These are phyloP conservation scores for Helotiales sp. DNA, from an alignment of 2,329 filamentous ascomycete species.

Conservation along the genomic window DNA sequence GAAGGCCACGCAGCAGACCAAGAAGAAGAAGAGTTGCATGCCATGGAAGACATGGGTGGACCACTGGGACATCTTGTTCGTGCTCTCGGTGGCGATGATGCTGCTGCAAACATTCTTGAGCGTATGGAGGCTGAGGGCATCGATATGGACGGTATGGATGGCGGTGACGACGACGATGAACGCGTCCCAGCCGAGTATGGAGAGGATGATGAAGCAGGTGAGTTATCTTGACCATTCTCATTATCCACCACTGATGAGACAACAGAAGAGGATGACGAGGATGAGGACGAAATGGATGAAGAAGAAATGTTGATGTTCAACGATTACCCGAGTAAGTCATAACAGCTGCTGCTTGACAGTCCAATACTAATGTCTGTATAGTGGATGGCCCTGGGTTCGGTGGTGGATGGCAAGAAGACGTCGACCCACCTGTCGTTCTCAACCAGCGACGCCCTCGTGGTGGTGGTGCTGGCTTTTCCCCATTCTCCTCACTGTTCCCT, in stretches of 20 bases:
- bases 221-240: constrained; percentile 9
- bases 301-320: constrained; percentile 64
- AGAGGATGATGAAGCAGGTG: constrained; percentile 61
- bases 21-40: constrained; percentile 51
- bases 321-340: constrained; percentile 56
- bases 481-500: constrained; percentile 61
- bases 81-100: constrained; percentile 43
- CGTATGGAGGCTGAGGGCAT: constrained; percentile 47
- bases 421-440: constrained; percentile 47
- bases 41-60: constrained; percentile 40
- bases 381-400: constrained; percentile 34
- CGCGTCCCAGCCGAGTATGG: constrained; percentile 48
- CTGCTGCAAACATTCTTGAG: constrained; percentile 38
- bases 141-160: constrained; percentile 50
- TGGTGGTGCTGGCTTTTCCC: constrained; percentile 52
- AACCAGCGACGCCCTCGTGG: constrained; percentile 57
- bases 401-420: constrained; percentile 56
- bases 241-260: not conserved
- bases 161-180: constrained; percentile 38
- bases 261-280: constrained; percentile 62
- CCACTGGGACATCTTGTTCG: constrained; percentile 55
- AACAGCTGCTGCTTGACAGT: no score
- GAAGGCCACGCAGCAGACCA: constrained; percentile 54
- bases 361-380: constrained; percentile 5
- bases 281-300: constrained; percentile 68